Percentiles rank a stretch among this genome's conserved stretches.
phyloP scores from a whole-genome alignment of 495 filamentous ascomycete genomes.

The Hyaloscypha bicolor region DNA sequence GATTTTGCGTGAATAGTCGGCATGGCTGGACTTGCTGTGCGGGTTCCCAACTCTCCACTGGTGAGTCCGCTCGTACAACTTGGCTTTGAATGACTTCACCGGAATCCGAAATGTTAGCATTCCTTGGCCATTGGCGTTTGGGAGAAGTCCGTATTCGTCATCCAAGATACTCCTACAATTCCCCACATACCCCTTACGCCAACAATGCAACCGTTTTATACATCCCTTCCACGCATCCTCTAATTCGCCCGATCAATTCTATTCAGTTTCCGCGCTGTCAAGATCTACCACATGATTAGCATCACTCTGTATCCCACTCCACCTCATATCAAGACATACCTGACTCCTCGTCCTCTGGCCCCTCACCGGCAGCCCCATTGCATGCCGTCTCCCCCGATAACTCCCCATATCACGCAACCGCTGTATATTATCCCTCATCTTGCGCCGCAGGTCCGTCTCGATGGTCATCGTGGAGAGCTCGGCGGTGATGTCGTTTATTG shows the following conservation, averaged over 20 bases:
- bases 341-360: conserved; percentile 87
- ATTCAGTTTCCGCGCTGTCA: conserved; percentile 10
- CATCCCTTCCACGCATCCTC: not conserved
- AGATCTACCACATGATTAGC: conserved; percentile 6
- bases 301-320: not conserved
- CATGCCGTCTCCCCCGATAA: conserved; percentile 88
- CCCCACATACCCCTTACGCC: conserved; percentile 2
- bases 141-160: not conserved
- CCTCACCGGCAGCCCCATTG: conserved; percentile 81
- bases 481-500: conserved; percentile 75
- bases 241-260: conserved; percentile 3
- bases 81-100: too few relatives aligned
- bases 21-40: not conserved
- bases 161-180: not conserved
- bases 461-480: conserved; percentile 91
- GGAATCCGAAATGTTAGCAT: not conserved
- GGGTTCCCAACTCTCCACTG: too few relatives aligned
- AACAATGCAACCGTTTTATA: conserved; percentile 1
- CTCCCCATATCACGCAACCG: conserved; percentile 88
- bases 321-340: conserved; percentile 43
- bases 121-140: not conserved
- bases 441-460: conserved; percentile 81
- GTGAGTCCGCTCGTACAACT: too few relatives aligned
- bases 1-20: not conserved
- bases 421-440: conserved; percentile 80